Evolutionary conservation across 2,329 filamentous ascomycete genomes (phyloP).

Genomic region (Colletotrichum sp.): DNA sequence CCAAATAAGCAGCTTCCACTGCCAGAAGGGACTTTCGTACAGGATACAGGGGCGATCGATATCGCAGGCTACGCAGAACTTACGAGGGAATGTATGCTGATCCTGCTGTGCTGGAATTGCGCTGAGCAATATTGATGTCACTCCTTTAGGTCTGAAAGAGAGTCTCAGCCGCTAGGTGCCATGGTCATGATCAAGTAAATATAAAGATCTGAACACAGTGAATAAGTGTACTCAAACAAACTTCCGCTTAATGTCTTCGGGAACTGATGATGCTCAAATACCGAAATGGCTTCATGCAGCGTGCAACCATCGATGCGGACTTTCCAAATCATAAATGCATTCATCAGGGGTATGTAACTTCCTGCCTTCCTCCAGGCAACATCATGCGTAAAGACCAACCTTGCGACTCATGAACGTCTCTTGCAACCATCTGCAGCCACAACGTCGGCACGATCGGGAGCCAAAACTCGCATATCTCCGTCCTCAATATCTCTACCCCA

Average conservation of each 20-base stretch:
- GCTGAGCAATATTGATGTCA: neutral
- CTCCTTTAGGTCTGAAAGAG: neutral
- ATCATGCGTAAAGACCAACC: slow-evolving; percentile 36
- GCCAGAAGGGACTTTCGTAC: neutral
- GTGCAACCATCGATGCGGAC: neutral
- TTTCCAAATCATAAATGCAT: neutral
- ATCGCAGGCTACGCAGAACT: neutral
- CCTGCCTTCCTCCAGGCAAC: slow-evolving; percentile 31
- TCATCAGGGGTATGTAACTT: slow-evolving; percentile 2
- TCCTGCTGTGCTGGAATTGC: neutral
- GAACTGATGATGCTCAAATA: neutral
- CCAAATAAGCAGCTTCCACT: neutral
- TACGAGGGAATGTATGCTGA: rapidly evolving
- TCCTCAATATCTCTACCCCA: slow-evolving; percentile 10
- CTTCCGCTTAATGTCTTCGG: rapidly evolving
- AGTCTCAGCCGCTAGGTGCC: rapidly evolving
- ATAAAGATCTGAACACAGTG: neutral
- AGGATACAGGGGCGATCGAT: rapidly evolving
- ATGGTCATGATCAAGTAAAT: neutral
- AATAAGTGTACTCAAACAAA: rapidly evolving
- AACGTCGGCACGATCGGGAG: slow-evolving; percentile 31
- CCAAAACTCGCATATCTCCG: slow-evolving; percentile 34
- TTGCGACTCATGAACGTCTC: slow-evolving; percentile 26
- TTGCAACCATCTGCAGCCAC: slow-evolving; percentile 32
- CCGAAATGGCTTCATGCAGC: neutral